Percentiles rank a stretch among this genome's conserved stretches.
phyloP scores from a whole-genome alignment of 495 filamentous ascomycete genomes.

The Hyphodiscus hymeniophilus region DNA sequence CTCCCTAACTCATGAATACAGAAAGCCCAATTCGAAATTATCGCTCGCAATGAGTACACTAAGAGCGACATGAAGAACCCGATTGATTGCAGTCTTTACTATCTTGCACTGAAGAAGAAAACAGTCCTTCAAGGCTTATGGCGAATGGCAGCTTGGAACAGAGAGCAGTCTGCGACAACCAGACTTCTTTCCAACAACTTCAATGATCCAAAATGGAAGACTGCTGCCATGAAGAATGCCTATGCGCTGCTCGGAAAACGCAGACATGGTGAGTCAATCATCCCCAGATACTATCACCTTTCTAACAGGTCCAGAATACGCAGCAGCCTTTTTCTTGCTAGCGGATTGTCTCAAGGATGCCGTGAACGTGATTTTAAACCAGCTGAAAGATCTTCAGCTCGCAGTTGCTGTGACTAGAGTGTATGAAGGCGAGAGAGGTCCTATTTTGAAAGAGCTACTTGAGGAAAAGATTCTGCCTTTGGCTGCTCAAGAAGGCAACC shows the following conservation, averaged over 20 bases:
- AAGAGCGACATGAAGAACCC: constrained; percentile 83
- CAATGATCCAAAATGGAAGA: constrained; percentile 75
- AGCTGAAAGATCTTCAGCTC: constrained; percentile 81
- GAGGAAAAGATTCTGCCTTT: constrained; percentile 71
- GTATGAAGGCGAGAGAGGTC: constrained; percentile 79
- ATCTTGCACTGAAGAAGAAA: constrained; percentile 88
- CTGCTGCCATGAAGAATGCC: constrained; percentile 89
- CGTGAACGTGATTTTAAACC: constrained; percentile 72
- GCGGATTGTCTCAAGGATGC: constrained; percentile 82
- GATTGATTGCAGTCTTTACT: constrained; percentile 87
- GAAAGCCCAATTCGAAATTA: constrained; percentile 74
- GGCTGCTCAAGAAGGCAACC: constrained; percentile 72
- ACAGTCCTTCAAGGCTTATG: constrained; percentile 85
- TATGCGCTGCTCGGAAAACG: constrained; percentile 92
- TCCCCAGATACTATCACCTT: not conserved
- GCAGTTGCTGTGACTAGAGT: constrained; percentile 84
- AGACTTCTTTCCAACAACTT: constrained; percentile 82
- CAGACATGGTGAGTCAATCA: constrained; percentile 58
- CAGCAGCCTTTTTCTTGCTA: constrained; percentile 90
- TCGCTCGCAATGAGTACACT: constrained; percentile 91
- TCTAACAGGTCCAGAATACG: constrained; percentile 59
- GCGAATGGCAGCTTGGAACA: constrained; percentile 90
- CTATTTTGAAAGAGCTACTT: constrained; percentile 63
- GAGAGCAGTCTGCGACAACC: constrained; percentile 72
- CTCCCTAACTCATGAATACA: constrained; percentile 26